Evolutionary conservation across 176 grass and related monocot species (phyloP).

Genomic region (Musa acuminata): DNA sequence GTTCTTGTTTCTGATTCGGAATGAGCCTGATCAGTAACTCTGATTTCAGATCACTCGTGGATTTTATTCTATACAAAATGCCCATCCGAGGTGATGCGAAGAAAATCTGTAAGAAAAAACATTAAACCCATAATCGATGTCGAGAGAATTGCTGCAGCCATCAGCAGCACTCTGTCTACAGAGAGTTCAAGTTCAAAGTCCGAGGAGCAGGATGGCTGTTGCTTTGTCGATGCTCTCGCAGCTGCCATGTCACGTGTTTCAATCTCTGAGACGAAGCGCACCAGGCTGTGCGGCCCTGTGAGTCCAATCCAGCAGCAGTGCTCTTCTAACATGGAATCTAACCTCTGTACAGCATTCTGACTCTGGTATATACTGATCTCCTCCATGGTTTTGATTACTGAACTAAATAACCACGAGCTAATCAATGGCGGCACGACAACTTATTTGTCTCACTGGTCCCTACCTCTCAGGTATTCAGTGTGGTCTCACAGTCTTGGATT

Average conservation of each 20-base stretch:
- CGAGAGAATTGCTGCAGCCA: not conserved
- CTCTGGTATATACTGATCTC: too few species aligned
- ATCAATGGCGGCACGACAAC: too few species aligned
- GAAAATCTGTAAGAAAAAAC: not conserved
- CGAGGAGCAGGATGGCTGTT: conserved; percentile 20
- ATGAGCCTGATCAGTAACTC: too few species aligned
- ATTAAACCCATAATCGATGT: conserved; percentile 11
- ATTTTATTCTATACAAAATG: conserved; percentile 8
- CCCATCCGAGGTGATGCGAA: conserved; percentile 7
- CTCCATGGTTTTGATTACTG: too few species aligned
- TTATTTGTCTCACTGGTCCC: too few species aligned
- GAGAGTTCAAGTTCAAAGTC: conserved; percentile 25
- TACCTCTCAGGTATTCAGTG: too few species aligned
- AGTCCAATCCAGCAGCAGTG: conserved; percentile 1
- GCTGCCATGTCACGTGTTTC: conserved; percentile 37
- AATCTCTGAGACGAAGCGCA: conserved; percentile 52
- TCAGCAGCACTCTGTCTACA: not conserved
- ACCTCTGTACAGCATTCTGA: conserved; percentile 36
- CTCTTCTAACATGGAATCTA: conserved; percentile 29
- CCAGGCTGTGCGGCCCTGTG: conserved; percentile 23
- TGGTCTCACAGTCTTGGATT: too few species aligned
- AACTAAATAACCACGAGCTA: too few species aligned
- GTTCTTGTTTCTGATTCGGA: not conserved
- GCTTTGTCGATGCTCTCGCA: conserved; percentile 30
- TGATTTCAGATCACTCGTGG: conserved; percentile 7